phyloP scores from a whole-genome alignment of 345 rosid species.

The Dipteronia sinensis region DNA sequence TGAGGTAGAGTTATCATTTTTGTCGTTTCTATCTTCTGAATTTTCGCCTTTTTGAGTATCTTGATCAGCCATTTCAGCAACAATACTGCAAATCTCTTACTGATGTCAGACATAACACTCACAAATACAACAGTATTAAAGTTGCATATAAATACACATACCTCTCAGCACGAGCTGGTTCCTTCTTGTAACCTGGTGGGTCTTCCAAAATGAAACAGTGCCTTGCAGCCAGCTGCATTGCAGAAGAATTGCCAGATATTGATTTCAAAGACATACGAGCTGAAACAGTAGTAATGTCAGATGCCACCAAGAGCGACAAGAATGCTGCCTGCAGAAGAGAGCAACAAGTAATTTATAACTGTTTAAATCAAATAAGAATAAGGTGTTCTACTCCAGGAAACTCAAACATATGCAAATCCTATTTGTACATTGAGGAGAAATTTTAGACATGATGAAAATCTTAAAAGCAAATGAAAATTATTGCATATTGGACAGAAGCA shows the following conservation, averaged over 20 bases:
- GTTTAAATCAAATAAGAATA: background rate
- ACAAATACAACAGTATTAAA: conserved; percentile 16
- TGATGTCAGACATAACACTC: conserved; percentile 32
- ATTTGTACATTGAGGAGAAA: background rate
- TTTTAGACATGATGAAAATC: background rate
- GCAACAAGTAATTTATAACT: background rate
- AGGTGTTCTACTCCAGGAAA: background rate
- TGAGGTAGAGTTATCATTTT: conserved; percentile 34
- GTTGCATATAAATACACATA: conserved; percentile 27
- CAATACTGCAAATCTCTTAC: conserved; percentile 51
- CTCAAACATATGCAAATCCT: background rate
- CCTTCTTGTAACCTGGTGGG: conserved; percentile 71
- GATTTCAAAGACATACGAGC: conserved; percentile 71
- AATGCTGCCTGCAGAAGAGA: conserved; percentile 67
- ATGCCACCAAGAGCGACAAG: conserved; percentile 62
- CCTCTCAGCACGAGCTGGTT: conserved; percentile 54
- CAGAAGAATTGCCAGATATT: conserved; percentile 51
- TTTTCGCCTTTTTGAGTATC: conserved; percentile 42
- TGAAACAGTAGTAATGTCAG: conserved; percentile 75
- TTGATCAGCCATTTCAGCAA: conserved; percentile 39
- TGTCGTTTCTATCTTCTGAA: conserved; percentile 35
- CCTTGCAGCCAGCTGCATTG: conserved; percentile 71
- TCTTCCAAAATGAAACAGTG: conserved; percentile 93
- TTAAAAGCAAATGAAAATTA: background rate
- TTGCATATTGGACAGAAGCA: background rate